Conservation (phyloP, 2,329 filamentous ascomycete genomes). For the Pyricularia pennisetigena region DNA sequence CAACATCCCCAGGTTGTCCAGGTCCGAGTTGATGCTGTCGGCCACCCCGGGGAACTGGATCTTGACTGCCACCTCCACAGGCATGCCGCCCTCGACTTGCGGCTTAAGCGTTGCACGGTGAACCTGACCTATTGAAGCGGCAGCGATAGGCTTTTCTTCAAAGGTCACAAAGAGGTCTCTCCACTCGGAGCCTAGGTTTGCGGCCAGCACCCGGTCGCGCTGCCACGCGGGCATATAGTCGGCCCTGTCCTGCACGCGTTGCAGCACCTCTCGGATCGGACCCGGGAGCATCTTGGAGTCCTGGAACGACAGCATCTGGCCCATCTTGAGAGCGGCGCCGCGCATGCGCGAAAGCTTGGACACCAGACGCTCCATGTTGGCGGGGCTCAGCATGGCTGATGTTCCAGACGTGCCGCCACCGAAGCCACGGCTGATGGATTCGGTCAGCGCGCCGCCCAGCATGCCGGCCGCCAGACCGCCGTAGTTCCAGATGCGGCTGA, state of each 20-base stretch:
- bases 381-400: slow-evolving; percentile 77
- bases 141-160: slow-evolving; percentile 85
- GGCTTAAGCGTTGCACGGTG: slow-evolving; percentile 75
- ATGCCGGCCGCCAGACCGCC: slow-evolving; percentile 87
- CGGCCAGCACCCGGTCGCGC: slow-evolving; percentile 69
- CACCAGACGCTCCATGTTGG: slow-evolving; percentile 88
- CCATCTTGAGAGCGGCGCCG: slow-evolving; percentile 91
- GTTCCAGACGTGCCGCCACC: slow-evolving; percentile 52
- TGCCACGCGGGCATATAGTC: slow-evolving; percentile 98
- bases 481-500: slow-evolving; percentile 91
- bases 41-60: slow-evolving; percentile 96
- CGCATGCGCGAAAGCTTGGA: slow-evolving; percentile 92
- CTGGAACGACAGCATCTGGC: slow-evolving; percentile 98
- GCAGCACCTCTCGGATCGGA: slow-evolving; percentile 79
- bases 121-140: slow-evolving; percentile 94
- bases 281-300: slow-evolving; percentile 90
- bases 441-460: slow-evolving; percentile 83
- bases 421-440: slow-evolving; percentile 71
- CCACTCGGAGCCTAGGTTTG: slow-evolving; percentile 79
- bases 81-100: slow-evolving; percentile 33
- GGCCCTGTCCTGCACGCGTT: slow-evolving; percentile 89
- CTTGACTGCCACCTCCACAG: slow-evolving; percentile 76
- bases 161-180: slow-evolving; percentile 74
- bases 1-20: slow-evolving; percentile 86
- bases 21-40: slow-evolving; percentile 89